A percentile compares a stretch with the other conserved stretches of the same genome.
phyloP scores from a whole-genome alignment of 768 basidiomycete genomes.

The Lactifluus echinatus region DNA sequence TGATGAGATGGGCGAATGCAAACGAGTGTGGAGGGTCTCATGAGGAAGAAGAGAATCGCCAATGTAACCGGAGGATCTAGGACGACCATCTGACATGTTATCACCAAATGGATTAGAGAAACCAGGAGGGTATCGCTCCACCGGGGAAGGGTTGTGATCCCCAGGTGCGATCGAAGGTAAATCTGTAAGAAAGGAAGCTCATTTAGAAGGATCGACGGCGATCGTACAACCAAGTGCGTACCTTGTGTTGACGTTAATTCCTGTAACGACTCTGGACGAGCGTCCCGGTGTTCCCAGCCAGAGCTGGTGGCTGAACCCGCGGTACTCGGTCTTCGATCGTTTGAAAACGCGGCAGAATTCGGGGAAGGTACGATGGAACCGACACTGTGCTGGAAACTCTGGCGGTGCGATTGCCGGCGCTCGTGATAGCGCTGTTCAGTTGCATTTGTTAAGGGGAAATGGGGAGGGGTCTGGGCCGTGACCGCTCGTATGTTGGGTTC shows the following conservation, averaged over 20 bases:
- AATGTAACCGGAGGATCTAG: constrained; percentile 11
- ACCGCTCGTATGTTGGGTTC: constrained; percentile 15
- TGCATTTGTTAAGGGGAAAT: background rate
- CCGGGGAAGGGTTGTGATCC: constrained; percentile 3
- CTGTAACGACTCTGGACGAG: constrained; percentile 4
- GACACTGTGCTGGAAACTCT: constrained; percentile 8
- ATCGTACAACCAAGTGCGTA: constrained; percentile 2
- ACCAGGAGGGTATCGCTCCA: constrained; percentile 3
- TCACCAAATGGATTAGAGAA: constrained; percentile 13
- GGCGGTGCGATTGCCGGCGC: background rate
- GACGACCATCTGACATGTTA: constrained; percentile 3
- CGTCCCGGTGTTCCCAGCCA: constrained; percentile 11
- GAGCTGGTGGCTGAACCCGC: constrained; percentile 18
- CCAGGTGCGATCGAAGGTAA: constrained; percentile 9
- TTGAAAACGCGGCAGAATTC: constrained; percentile 5
- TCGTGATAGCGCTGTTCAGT: constrained; percentile 7
- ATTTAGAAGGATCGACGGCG: constrained; percentile 17
- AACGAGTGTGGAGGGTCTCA: constrained; percentile 1
- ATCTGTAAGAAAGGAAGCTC: constrained; percentile 8
- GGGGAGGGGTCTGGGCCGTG: background rate
- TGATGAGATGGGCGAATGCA: constrained; percentile 12
- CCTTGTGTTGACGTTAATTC: constrained; percentile 4
- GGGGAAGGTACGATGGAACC: constrained; percentile 6
- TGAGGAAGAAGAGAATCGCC: constrained; percentile 11
- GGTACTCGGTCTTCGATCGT: constrained; percentile 13